phyloP scores from a whole-genome alignment of 2,329 filamentous ascomycete genomes.

The Diaporthe sp. region DNA sequence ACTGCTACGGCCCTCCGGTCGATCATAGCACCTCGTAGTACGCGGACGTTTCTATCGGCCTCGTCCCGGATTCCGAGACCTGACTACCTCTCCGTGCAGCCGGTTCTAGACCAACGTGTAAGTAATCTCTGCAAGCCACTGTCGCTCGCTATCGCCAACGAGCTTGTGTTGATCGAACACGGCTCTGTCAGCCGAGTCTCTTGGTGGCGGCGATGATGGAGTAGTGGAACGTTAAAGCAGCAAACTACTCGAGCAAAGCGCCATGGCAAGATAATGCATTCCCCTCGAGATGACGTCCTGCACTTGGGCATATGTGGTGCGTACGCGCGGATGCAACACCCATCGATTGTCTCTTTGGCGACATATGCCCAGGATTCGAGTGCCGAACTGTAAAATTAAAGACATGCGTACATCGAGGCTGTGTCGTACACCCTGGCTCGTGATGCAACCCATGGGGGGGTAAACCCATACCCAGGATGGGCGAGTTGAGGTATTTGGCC shows the following conservation, averaged over 20 bases:
- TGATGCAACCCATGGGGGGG: background rate
- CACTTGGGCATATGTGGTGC: background rate
- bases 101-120: background rate
- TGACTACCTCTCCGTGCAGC: background rate
- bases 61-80: background rate
- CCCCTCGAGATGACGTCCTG: background rate
- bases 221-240: background rate
- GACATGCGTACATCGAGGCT: conserved; percentile 14
- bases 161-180: background rate
- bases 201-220: background rate
- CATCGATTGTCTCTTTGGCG: background rate
- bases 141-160: background rate
- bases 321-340: background rate
- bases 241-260: background rate
- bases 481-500: background rate
- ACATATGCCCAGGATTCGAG: background rate
- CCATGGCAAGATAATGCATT: background rate
- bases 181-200: background rate
- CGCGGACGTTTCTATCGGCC: conserved; percentile 16
- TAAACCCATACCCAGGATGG: background rate
- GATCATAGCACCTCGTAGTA: conserved; percentile 12
- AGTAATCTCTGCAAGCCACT: background rate
- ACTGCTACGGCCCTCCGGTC: conserved; percentile 7
- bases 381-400: conserved; percentile 9
- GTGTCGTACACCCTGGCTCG: conserved; percentile 2